Evolutionary conservation across 2,329 filamentous ascomycete genomes (phyloP).

Genomic region (Trematosphaeria pertusa): DNA sequence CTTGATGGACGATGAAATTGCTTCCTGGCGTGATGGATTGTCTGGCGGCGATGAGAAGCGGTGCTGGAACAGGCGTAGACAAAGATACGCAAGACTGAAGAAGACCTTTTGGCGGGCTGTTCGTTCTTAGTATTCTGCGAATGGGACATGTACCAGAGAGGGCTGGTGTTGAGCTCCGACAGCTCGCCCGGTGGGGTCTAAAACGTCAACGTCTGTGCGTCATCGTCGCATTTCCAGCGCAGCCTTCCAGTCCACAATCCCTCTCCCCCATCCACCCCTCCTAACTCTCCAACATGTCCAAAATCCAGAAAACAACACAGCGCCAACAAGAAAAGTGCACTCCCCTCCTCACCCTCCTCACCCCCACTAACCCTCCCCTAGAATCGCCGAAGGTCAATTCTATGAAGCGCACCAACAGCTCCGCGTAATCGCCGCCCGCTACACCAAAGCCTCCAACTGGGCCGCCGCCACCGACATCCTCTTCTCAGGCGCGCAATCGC

Average conservation of each 20-base stretch:
- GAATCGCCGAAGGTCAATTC: slow-evolving; percentile 88
- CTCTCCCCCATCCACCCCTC: neutral
- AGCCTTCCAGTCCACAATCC: neutral
- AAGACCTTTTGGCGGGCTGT: no score
- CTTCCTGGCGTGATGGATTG: no score
- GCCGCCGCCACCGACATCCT: slow-evolving; percentile 85
- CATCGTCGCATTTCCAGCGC: neutral
- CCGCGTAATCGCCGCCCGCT: slow-evolving; percentile 90
- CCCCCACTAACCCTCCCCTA: slow-evolving; percentile 45
- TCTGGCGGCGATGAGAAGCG: no score
- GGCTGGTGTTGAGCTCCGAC: neutral
- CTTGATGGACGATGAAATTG: no score
- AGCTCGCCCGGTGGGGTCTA: neutral
- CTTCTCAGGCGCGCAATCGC: slow-evolving; percentile 79
- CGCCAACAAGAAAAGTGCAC: slow-evolving; percentile 77
- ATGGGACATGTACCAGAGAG: no score
- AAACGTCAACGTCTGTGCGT: no score
- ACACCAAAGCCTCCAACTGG: slow-evolving; percentile 89
- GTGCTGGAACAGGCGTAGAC: no score
- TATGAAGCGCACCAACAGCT: slow-evolving; percentile 99
- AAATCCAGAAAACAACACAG: slow-evolving; percentile 75
- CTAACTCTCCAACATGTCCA: slow-evolving; percentile 42
- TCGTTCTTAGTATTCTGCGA: no score
- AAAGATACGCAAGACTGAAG: no score
- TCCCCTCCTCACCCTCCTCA: neutral